phyloP scores from a whole-genome alignment of 2,329 filamentous ascomycete species.

The Neonectria coccinea region DNA sequence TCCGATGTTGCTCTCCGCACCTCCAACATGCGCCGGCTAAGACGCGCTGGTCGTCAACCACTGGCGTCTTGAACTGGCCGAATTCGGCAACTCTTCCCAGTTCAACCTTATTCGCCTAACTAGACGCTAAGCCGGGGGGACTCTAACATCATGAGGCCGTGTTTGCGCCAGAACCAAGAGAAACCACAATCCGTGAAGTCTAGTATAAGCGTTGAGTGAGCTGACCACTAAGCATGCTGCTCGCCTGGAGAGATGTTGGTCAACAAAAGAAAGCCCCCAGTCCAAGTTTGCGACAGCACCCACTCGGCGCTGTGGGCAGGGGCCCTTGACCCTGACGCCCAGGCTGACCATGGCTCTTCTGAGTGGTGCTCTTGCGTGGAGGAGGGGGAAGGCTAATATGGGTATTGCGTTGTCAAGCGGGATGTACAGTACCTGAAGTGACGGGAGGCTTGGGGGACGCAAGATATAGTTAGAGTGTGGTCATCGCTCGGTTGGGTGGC shows the following conservation, averaged over 20 bases:
- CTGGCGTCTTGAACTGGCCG: constrained; percentile 5
- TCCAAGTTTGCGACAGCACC: constrained; percentile 20
- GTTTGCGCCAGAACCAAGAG: not conserved
- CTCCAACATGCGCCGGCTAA: constrained; percentile 36
- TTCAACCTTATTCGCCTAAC: constrained; percentile 10
- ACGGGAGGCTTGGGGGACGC: not conserved
- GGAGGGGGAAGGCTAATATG: constrained; percentile 5
- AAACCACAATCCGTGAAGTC: not conserved
- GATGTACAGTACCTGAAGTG: constrained; percentile 17
- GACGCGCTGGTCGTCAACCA: constrained; percentile 25
- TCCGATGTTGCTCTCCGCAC: constrained; percentile 43
- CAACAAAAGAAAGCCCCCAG: constrained; percentile 30
- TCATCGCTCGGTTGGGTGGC: constrained; percentile 10
- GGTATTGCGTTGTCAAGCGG: constrained; percentile 18
- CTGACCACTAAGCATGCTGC: constrained; percentile 1
- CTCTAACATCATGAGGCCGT: constrained; percentile 1
- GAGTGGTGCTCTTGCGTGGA: constrained; percentile 34
- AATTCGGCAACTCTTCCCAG: constrained; percentile 27
- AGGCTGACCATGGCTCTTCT: constrained; percentile 37
- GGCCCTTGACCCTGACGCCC: constrained; percentile 37
- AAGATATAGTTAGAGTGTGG: constrained; percentile 15
- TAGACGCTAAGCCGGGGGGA: constrained; percentile 4
- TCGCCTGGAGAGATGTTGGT: not conserved
- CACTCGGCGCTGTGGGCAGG: constrained; percentile 26
- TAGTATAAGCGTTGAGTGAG: not conserved